A percentile compares a stretch with the other conserved stretches of the same genome.
Conservation (phyloP, 2,329 filamentous ascomycete genomes). For the Cladosporium velox region DNA sequence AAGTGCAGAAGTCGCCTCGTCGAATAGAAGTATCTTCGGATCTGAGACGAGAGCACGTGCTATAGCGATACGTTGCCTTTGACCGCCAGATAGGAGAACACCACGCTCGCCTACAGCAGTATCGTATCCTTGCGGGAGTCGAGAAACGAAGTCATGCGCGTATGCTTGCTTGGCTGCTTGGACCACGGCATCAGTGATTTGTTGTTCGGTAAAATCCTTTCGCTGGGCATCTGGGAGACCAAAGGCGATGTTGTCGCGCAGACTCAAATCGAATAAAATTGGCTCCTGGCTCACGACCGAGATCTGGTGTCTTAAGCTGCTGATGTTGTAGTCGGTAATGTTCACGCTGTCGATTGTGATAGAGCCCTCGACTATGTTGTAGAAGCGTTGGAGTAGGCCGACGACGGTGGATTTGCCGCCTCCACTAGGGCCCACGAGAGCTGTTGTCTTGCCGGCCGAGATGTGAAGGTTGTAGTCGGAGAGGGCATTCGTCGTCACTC, state of each 20-base stretch:
- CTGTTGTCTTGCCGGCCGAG: slow-evolving; percentile 56
- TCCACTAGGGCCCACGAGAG: slow-evolving; percentile 48
- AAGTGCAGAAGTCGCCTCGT: slow-evolving; percentile 75
- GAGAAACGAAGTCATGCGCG: slow-evolving; percentile 65
- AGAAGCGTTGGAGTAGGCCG: slow-evolving; percentile 56
- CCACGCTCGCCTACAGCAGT: slow-evolving; percentile 76
- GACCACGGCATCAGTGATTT: slow-evolving; percentile 61
- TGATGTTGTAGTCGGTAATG: slow-evolving; percentile 59
- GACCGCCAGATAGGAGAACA: slow-evolving; percentile 76
- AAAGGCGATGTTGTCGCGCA: slow-evolving; percentile 60
- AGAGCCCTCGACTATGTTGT: slow-evolving; percentile 57
- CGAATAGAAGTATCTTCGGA: slow-evolving; percentile 68
- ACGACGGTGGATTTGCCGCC: slow-evolving; percentile 49
- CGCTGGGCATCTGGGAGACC: slow-evolving; percentile 62
- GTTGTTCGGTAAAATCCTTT: slow-evolving; percentile 58
- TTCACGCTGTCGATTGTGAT: slow-evolving; percentile 62
- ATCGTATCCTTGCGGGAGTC: slow-evolving; percentile 67
- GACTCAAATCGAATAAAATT: slow-evolving; percentile 63
- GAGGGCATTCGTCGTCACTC: slow-evolving; percentile 86
- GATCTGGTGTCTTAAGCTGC: slow-evolving; percentile 59
- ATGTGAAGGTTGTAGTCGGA: slow-evolving; percentile 67
- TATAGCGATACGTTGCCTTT: slow-evolving; percentile 78
- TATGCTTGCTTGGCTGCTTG: slow-evolving; percentile 51
- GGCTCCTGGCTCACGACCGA: slow-evolving; percentile 69
- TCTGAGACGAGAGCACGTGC: slow-evolving; percentile 69